Base-by-base conservation (phyloP, 2,329 filamentous ascomycete genomes). In the Teratosphaeriaceae sp. region DNA sequence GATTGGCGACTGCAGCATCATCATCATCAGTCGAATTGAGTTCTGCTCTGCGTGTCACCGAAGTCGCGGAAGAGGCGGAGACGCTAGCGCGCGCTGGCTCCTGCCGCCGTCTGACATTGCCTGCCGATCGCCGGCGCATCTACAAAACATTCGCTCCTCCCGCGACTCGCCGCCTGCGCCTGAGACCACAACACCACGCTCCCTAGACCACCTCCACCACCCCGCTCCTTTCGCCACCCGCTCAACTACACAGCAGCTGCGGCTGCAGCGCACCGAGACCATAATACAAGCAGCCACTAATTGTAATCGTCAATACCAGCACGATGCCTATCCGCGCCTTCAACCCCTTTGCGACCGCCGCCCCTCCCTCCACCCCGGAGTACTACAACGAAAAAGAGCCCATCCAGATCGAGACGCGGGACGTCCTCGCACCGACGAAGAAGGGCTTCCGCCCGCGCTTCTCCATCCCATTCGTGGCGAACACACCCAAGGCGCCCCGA, bases 301-400 rank as follows among this genome's bases (percentile, higher is more conserved):
- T 57, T 44, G 42, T 54, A 53, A 54, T 55, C 43, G 33, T n/a
- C 41, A 36, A 41, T 37, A 41, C 53, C 58, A 60, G 58, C 71
- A 71, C 73, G 67, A 81, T 82, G 78, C 77, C 78, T 74, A 71
- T 74, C 69, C 75, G 76, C 71, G 71, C 70, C 59, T 72, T 76
- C 59, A 79, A 74, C 63, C 73, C 74, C 61, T 69, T 72, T 62
- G 71, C 68, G 61, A 72, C 69, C 59, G 66, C 71, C 61, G 65
- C 73, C 47, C 65, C 68, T 55, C 65, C 72, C 59, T 67, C 71
- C 57, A 68, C 71, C 63, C 35, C 42, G 38, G 71, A 74, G 31
- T 33, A 58, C 60, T 65, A 52, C 56, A 71, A 53, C 59, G 76
- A 77, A 64, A 80, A 80, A 66, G 70, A 69, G 63, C 48, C 61